Conservation (phyloP, 164 flowering plant genomes). For the Protea cynaroides region DNA sequence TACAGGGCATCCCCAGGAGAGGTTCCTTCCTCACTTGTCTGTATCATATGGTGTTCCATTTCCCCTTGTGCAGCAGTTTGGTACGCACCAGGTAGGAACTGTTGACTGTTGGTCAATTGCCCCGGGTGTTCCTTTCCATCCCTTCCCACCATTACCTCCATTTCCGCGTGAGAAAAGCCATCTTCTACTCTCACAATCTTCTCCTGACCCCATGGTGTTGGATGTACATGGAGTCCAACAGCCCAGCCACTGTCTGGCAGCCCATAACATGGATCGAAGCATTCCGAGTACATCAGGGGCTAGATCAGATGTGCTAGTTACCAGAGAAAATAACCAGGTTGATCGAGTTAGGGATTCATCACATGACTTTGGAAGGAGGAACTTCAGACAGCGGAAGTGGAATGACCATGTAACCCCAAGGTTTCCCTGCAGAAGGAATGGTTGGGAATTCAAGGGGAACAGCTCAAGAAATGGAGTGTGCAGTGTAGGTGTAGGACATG, state of each 20-base stretch:
- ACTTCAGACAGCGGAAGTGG: constrained; percentile 67
- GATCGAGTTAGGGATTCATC: constrained; percentile 31
- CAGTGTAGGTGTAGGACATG: constrained; percentile 24
- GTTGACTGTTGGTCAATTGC: constrained; percentile 48
- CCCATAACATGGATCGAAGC: constrained; percentile 16
- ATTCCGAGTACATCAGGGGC: constrained; percentile 25
- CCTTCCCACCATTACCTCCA: constrained; percentile 83
- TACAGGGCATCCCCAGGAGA: constrained; percentile 43
- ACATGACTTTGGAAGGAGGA: constrained; percentile 44
- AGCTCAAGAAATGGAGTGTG: constrained; percentile 27
- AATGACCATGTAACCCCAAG: constrained; percentile 43
- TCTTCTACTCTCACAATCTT: constrained; percentile 8
- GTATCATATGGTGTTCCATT: constrained; percentile 75
- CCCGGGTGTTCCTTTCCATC: constrained; percentile 72
- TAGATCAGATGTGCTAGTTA: constrained; percentile 15
- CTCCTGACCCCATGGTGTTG: constrained; percentile 6
- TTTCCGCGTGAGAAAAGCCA: constrained; percentile 31
- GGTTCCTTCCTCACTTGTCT: constrained; percentile 49
- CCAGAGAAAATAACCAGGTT: constrained; percentile 20
- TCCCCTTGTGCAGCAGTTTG: constrained; percentile 46
- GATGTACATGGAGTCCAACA: constrained; percentile 16
- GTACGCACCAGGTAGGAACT: constrained; percentile 34
- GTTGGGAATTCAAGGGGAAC: constrained; percentile 31
- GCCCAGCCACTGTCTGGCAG: constrained; percentile 8
- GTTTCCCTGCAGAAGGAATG: constrained; percentile 28